Base-by-base conservation (phyloP, 2,329 filamentous ascomycete species). In the Thermoascus crustaceus region DNA sequence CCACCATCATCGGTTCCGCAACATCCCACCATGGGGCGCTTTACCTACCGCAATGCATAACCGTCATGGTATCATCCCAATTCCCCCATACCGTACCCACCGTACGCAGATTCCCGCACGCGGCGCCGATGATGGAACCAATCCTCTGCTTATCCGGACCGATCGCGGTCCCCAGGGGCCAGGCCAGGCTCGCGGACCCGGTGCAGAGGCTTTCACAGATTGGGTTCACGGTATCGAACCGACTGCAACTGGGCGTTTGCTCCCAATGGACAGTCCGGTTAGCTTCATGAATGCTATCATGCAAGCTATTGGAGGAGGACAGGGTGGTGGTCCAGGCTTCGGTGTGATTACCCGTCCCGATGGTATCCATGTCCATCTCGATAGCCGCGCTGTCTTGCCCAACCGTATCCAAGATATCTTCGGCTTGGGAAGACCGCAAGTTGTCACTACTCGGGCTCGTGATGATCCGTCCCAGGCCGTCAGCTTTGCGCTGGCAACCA, bases 101-200 rank as follows among this genome's bases (percentile, higher is more conserved):
- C 57, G 66, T 30, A 58, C 50, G 22, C 56, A 64, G 32, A 49
- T 59, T 9, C 67, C 73, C 20, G 64, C 74, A 34, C 71, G 74
- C 38, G 70, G 70, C 18, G 71, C 74, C 21, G 86, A 94, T 45
- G 88, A 95, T 54, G 87, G 86, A 3, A 72, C 79, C 14, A 95
- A 96, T 53, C 89, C 89, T 27, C 70, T 96, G 8, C 75, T 96
- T 35, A 82, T 87, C 45, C 80, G 85, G 37, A 60, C 61, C 30
- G 63, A 57, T 35, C 57, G 54, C 31, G 47, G 48, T 17, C 46
- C 50, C 25, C 60, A 64, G 19, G 32, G 43, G 20, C 20, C 49
- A 24, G 51, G 50, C 20, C 66, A 63, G 39, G 54, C 52, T 14
- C 58, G 61, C 44, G 55, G 47, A 16, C 44, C 55, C 8, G 49